These are phyloP conservation scores for Nematodospora anomalae DNA, from an alignment of 1,139 yeast species.

Conservation along the genomic window DNA sequence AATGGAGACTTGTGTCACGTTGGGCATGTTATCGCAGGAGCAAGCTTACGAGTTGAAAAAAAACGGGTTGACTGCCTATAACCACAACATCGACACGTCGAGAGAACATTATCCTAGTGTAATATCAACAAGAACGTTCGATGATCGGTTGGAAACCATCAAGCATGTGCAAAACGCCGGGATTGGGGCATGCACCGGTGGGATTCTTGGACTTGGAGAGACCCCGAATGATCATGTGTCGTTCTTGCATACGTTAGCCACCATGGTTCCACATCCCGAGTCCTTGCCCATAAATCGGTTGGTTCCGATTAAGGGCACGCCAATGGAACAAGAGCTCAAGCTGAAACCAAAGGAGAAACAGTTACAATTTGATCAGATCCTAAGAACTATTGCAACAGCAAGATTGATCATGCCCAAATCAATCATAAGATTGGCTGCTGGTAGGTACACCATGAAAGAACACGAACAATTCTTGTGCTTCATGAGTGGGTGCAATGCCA, in stretches of 20 bases:
- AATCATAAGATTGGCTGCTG: constrained; percentile 76
- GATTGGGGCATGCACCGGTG: constrained; percentile 74
- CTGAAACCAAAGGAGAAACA: constrained; percentile 36
- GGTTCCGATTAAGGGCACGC: constrained; percentile 81
- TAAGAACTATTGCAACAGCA: constrained; percentile 75
- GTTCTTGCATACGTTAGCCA: constrained; percentile 65
- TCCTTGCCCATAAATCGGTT: constrained; percentile 77
- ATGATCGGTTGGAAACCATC: constrained; percentile 68
- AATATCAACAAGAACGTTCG: constrained; percentile 67
- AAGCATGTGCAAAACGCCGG: constrained; percentile 66
- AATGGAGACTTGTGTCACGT: constrained; percentile 77
- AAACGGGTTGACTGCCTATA: constrained; percentile 80
- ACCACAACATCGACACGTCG: constrained; percentile 79
- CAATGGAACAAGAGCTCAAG: constrained; percentile 59
- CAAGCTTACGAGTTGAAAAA: constrained; percentile 60
- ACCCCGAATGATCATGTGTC: constrained; percentile 70
- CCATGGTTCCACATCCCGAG: constrained; percentile 71
- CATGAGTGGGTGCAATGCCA: constrained; percentile 78
- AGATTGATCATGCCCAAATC: constrained; percentile 71
- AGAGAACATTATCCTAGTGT: constrained; percentile 74
- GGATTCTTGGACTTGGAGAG: constrained; percentile 78
- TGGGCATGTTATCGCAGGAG: constrained; percentile 69
- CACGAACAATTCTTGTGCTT: constrained; percentile 73
- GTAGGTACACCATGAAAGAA: constrained; percentile 79
- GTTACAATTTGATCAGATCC: constrained; percentile 58